Evolutionary conservation across 2,329 filamentous ascomycete species (phyloP).

Genomic region (Fusarium multiceps): DNA sequence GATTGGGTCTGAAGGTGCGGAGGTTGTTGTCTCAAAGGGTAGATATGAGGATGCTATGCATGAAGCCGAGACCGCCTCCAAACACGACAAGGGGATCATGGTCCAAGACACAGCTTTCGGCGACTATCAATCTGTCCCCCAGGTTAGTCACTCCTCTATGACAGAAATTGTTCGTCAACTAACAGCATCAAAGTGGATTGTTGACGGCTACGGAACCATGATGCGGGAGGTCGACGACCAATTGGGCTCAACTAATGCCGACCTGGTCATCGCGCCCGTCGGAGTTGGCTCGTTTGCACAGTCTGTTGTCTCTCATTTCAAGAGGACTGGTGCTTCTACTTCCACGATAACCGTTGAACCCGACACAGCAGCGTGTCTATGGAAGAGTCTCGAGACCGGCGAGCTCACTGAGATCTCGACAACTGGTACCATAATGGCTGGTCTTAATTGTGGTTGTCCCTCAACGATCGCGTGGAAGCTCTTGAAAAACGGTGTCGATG

Average conservation of each 20-base stretch:
- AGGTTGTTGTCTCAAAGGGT: constrained; percentile 64
- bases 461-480: constrained; percentile 73
- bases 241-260: constrained; percentile 51
- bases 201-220: constrained; percentile 82
- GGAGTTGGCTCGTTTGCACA: constrained; percentile 81
- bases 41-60: constrained; percentile 73
- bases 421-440: constrained; percentile 75
- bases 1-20: constrained; percentile 72
- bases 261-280: constrained; percentile 71
- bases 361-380: constrained; percentile 70
- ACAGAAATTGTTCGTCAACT: background rate
- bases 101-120: constrained; percentile 77
- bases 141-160: constrained; percentile 50
- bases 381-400: constrained; percentile 62
- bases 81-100: constrained; percentile 60
- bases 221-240: constrained; percentile 75
- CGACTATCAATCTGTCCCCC: constrained; percentile 73
- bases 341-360: constrained; percentile 76
- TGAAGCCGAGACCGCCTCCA: constrained; percentile 58
- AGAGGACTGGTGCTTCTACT: constrained; percentile 51
- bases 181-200: constrained; percentile 67
- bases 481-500: constrained; percentile 68
- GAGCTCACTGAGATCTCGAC: constrained; percentile 63
- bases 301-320: constrained; percentile 74
- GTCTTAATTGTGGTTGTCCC: constrained; percentile 78